Conservation (phyloP, 495 filamentous ascomycete genomes). For the Trichocladium uniseriatum region DNA sequence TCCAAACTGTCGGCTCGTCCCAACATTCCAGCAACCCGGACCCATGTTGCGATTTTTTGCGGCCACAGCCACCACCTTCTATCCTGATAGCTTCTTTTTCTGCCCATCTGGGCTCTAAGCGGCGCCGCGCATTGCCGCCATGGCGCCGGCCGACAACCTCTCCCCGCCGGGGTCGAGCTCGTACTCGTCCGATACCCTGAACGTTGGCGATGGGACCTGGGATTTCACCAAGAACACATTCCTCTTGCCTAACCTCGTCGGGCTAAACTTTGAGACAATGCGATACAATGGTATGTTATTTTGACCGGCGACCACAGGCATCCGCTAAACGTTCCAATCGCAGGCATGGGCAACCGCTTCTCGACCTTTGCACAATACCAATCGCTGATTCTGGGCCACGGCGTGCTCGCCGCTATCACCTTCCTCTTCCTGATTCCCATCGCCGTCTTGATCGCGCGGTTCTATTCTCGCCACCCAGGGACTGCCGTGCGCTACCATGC, state of each 20-base stretch:
- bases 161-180: constrained; percentile 72
- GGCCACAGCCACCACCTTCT: not conserved
- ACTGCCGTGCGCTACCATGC: constrained; percentile 70
- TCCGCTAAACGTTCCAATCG: not conserved
- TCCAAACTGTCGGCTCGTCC: too few species aligned
- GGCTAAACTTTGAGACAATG: constrained; percentile 89
- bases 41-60: not conserved
- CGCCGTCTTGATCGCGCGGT: constrained; percentile 69
- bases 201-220: constrained; percentile 90
- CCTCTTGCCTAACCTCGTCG: constrained; percentile 75
- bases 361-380: constrained; percentile 66
- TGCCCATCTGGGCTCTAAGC: constrained; percentile 2
- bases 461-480: constrained; percentile 49
- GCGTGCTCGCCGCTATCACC: constrained; percentile 73
- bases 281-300: constrained; percentile 74
- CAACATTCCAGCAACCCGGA: constrained; percentile 4
- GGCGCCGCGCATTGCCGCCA: constrained; percentile 26
- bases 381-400: constrained; percentile 71
- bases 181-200: constrained; percentile 73
- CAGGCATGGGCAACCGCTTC: constrained; percentile 91
- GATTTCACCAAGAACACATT: constrained; percentile 76
- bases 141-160: constrained; percentile 47
- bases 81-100: not conserved
- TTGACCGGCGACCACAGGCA: not conserved
- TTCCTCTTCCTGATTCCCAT: constrained; percentile 78